phyloP scores from a whole-genome alignment of 805 yeast species.

The Pichia eremophila region DNA sequence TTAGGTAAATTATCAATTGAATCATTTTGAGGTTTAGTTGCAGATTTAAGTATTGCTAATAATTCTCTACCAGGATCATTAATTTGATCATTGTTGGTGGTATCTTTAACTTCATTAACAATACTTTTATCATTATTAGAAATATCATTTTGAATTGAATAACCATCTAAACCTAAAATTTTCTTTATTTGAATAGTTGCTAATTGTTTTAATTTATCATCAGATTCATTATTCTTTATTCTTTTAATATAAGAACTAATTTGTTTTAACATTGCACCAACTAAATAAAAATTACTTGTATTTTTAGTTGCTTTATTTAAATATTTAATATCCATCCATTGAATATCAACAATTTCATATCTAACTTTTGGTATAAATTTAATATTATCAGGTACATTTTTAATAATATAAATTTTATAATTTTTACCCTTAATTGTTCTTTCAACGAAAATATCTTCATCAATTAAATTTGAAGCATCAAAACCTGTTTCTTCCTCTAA shows the following conservation, averaged over 20 bases:
- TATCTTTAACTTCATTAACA: too few relatives aligned
- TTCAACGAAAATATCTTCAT: conserved; percentile 68
- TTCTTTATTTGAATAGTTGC: conserved; percentile 61
- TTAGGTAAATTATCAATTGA: neutral
- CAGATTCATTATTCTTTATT: conserved; percentile 39
- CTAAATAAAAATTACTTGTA: conserved; percentile 31
- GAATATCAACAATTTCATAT: conserved; percentile 76
- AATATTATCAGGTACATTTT: conserved; percentile 67
- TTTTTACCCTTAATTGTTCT: conserved; percentile 77
- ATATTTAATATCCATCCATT: conserved; percentile 62
- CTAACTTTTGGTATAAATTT: conserved; percentile 75
- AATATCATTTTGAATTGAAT: conserved; percentile 12
- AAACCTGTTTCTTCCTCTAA: conserved; percentile 91
- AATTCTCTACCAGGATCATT: conserved; percentile 72
- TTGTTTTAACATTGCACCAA: conserved; percentile 42
- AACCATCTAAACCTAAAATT: conserved; percentile 47
- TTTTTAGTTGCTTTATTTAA: conserved; percentile 28
- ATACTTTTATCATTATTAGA: too few relatives aligned
- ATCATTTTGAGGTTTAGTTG: conserved; percentile 25
- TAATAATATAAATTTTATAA: conserved; percentile 70
- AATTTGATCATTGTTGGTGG: conserved; percentile 5
- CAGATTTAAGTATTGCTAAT: conserved; percentile 48
- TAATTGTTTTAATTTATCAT: conserved; percentile 47
- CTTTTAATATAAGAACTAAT: conserved; percentile 46
- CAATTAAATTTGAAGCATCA: conserved; percentile 60